Conservation (phyloP, 2,329 filamentous ascomycete genomes). For the Eutypa lata region DNA sequence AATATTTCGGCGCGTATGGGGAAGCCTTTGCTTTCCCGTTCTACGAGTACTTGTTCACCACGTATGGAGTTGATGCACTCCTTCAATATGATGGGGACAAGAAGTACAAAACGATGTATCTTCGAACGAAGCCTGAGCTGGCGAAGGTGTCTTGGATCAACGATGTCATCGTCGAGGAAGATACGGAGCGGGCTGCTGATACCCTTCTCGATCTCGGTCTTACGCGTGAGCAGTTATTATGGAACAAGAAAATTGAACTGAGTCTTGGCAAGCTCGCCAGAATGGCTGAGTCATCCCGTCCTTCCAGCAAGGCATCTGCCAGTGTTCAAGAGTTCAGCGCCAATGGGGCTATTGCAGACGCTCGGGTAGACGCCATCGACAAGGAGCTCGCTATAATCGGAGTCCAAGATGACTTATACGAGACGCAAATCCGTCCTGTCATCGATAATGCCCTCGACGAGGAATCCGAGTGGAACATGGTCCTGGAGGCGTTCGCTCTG, state of each 20-base stretch:
- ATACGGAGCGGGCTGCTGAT: conserved; percentile 70
- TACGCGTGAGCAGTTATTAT: conserved; percentile 72
- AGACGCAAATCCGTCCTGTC: conserved; percentile 61
- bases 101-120: conserved; percentile 71
- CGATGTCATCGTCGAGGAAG: conserved; percentile 72
- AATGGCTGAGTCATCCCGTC: conserved; percentile 57
- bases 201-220: conserved; percentile 69
- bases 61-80: conserved; percentile 63
- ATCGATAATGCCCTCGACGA: conserved; percentile 74
- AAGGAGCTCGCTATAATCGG: conserved; percentile 65
- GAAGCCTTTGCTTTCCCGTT: conserved; percentile 70
- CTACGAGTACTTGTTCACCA: conserved; percentile 73
- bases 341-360: conserved; percentile 21
- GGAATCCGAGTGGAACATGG: conserved; percentile 72
- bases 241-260: conserved; percentile 91
- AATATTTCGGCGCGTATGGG: conserved; percentile 62
- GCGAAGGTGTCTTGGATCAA: conserved; percentile 93
- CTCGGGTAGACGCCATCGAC: conserved; percentile 51
- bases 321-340: conserved; percentile 22
- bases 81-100: conserved; percentile 70
- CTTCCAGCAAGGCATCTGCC: conserved; percentile 26
- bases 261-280: conserved; percentile 81
- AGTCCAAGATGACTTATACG: conserved; percentile 77
- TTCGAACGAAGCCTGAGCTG: conserved; percentile 68
- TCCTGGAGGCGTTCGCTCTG: conserved; percentile 63